A percentile compares a stretch with the other conserved stretches of the same genome.
Evolutionary conservation across 176 grass and related monocot species (phyloP).

Genomic region (Microstegium vimineum): DNA sequence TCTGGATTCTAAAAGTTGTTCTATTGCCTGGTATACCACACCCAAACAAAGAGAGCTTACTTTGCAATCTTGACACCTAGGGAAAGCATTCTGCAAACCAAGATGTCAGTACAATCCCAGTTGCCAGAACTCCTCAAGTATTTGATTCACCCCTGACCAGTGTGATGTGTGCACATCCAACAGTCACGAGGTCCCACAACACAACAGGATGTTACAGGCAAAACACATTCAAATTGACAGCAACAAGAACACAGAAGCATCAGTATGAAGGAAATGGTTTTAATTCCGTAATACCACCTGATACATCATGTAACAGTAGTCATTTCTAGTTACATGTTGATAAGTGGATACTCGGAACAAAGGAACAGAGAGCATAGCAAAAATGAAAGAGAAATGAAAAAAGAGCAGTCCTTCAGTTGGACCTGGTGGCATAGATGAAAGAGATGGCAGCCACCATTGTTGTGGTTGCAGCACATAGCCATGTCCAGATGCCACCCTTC

Average conservation of each 20-base stretch:
- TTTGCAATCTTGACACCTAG: neutral
- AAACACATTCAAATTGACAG: conserved; percentile 5
- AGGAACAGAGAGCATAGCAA: neutral
- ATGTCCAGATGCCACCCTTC: conserved; percentile 47
- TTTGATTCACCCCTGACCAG: neutral
- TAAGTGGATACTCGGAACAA: conserved; percentile 1
- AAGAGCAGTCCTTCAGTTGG: conserved; percentile 14
- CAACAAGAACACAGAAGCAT: neutral
- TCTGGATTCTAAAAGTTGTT: neutral
- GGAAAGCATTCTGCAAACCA: neutral
- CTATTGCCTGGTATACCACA: neutral
- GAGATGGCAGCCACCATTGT: conserved; percentile 59
- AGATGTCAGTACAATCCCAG: neutral
- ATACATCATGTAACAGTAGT: conserved; percentile 22
- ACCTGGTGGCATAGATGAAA: conserved; percentile 50
- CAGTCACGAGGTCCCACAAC: neutral
- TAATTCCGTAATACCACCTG: conserved; percentile 31
- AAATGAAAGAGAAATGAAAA: conserved; percentile 1
- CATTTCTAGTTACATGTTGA: conserved; percentile 11
- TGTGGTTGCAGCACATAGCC: conserved; percentile 50
- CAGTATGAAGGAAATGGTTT: conserved; percentile 7
- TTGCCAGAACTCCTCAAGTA: neutral
- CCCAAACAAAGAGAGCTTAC: neutral
- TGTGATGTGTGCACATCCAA: neutral
- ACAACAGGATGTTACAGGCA: neutral